These are phyloP conservation scores for Moesziomyces globuligerus DNA, from an alignment of 1,284 basidiomycete genomes.

Conservation along the genomic window DNA sequence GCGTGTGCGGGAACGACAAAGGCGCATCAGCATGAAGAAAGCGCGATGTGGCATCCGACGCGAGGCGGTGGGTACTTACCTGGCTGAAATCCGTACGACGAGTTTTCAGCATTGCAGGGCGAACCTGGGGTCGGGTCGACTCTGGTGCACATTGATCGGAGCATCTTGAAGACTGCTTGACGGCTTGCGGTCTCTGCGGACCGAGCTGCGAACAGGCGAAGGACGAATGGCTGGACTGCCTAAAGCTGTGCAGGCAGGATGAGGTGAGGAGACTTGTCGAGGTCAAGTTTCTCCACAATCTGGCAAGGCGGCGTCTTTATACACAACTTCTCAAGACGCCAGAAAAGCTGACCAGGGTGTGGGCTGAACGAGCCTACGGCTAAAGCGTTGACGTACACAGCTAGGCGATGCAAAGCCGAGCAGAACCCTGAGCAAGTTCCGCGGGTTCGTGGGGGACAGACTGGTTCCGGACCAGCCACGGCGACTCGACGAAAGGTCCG, in stretches of 20 bases:
- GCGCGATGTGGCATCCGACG: too few relatives aligned
- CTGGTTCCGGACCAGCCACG: not conserved
- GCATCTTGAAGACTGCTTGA: not conserved
- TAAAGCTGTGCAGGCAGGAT: too few relatives aligned
- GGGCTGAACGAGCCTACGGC: not conserved
- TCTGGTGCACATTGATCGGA: not conserved
- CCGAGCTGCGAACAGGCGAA: not conserved
- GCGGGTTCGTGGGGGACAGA: too few relatives aligned
- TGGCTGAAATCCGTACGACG: slow-evolving; percentile 36
- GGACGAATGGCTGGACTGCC: not conserved
- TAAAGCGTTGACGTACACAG: not conserved
- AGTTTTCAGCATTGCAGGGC: slow-evolving; percentile 29
- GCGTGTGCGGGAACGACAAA: too few relatives aligned
- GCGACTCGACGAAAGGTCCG: not conserved
- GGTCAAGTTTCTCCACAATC: too few relatives aligned
- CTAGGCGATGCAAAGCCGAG: not conserved
- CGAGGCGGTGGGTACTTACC: too few relatives aligned
- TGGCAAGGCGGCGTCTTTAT: not conserved
- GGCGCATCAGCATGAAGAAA: too few relatives aligned
- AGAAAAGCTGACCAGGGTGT: not conserved
- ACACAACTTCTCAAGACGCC: too few relatives aligned
- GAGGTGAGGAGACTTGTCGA: too few relatives aligned
- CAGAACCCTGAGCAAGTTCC: not conserved
- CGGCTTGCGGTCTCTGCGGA: too few relatives aligned
- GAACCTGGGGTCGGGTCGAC: slow-evolving; percentile 22